Evolutionary conservation across 257 asterid species (phyloP).

Genomic region (Handroanthus guayacan): DNA sequence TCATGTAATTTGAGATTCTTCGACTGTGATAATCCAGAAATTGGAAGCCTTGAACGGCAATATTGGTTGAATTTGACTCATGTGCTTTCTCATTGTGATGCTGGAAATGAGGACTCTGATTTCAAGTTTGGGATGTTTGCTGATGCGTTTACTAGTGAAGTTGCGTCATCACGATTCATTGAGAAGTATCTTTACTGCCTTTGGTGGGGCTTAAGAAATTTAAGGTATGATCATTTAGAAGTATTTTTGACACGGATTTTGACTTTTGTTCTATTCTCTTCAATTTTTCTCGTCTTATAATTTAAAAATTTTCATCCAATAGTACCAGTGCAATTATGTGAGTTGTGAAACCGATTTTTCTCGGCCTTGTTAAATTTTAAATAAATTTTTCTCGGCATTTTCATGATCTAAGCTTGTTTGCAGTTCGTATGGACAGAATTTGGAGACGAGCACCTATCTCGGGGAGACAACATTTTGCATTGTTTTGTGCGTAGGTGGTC

Average conservation of each 20-base stretch:
- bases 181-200: constrained; percentile 89
- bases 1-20: constrained; percentile 62
- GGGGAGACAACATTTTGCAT: constrained; percentile 90
- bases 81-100: constrained; percentile 67
- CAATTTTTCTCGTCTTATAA: background rate
- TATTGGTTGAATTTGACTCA: constrained; percentile 72
- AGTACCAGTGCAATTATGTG: too few relatives aligned
- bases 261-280: background rate
- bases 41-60: constrained; percentile 35
- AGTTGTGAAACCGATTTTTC: too few relatives aligned
- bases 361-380: background rate
- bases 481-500: constrained; percentile 71
- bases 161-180: constrained; percentile 71
- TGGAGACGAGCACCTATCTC: constrained; percentile 82
- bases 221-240: constrained; percentile 59
- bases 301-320: too few relatives aligned
- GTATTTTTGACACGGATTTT: background rate
- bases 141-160: constrained; percentile 83
- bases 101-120: constrained; percentile 72
- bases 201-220: constrained; percentile 98
- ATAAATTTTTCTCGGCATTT: background rate
- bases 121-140: constrained; percentile 97
- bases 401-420: constrained; percentile 35
- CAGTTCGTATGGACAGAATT: constrained; percentile 95
- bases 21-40: constrained; percentile 51